Conservation (phyloP, 495 filamentous ascomycete genomes). For the Apiosordaria backusii region DNA sequence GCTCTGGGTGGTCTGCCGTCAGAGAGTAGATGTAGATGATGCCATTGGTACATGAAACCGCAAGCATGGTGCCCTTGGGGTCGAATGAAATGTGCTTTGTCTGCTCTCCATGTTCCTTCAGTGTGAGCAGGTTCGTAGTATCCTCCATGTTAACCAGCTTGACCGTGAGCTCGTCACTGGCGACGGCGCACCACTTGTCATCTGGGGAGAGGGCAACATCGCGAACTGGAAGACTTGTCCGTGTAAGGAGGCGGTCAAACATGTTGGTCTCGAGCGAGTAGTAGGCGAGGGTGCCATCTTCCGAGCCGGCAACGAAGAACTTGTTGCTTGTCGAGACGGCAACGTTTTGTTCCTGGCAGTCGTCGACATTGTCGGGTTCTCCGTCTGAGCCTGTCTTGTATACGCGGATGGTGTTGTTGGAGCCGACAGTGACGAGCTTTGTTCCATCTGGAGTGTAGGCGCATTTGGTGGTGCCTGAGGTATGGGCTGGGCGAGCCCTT, state of each 20-base stretch:
- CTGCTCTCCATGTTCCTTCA: conserved; percentile 78
- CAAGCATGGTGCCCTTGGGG: conserved; percentile 67
- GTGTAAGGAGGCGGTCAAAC: conserved; percentile 75
- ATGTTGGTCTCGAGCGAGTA: conserved; percentile 74
- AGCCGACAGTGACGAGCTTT: conserved; percentile 76
- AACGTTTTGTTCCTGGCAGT: conserved; percentile 75
- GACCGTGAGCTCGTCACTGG: conserved; percentile 90
- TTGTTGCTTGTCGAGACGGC: conserved; percentile 74
- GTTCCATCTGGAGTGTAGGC: conserved; percentile 56
- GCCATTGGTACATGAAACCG: conserved; percentile 85
- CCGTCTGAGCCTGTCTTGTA: conserved; percentile 88
- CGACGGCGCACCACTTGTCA: conserved; percentile 85
- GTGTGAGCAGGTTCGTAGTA: conserved; percentile 65
- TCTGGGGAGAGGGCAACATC: conserved; percentile 83
- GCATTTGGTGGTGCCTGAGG: conserved; percentile 49
- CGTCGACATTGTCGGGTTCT: conserved; percentile 86
- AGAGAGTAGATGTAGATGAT: conserved; percentile 85
- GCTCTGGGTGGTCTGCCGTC: conserved; percentile 70
- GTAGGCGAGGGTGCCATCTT: conserved; percentile 89
- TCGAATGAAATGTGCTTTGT: conserved; percentile 89
- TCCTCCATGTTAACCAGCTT: conserved; percentile 81
- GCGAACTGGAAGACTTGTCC: conserved; percentile 76
- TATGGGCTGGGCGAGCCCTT: conserved; percentile 51
- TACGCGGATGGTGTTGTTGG: conserved; percentile 84
- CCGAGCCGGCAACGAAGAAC: conserved; percentile 80